Conservation (phyloP, 176 grass and related monocot species). For the Melocanna baccifera region DNA sequence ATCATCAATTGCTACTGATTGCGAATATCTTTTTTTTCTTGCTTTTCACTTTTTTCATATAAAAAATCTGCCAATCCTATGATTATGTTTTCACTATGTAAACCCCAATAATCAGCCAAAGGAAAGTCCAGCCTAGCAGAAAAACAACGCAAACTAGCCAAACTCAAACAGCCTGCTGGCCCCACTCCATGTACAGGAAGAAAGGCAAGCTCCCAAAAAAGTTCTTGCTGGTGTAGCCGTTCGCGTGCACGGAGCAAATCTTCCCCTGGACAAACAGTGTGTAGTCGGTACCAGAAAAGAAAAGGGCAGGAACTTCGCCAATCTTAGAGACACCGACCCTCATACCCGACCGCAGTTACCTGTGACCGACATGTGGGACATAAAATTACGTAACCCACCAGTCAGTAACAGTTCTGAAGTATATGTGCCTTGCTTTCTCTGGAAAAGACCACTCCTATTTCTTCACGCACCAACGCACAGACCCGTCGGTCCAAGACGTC, state of each 20-base stretch:
- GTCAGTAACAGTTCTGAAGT: fast-evolving
- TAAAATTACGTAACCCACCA: fast-evolving
- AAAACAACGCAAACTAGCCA: conserved; percentile 1
- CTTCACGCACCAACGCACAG: neutral
- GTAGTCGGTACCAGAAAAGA: neutral
- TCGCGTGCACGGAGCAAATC: conserved; percentile 15
- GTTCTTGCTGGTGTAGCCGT: neutral
- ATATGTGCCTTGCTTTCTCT: fast-evolving
- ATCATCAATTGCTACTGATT: neutral
- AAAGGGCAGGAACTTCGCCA: neutral
- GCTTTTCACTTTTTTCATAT: neutral
- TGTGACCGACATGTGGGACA: fast-evolving
- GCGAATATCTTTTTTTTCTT: neutral
- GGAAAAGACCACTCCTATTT: neutral
- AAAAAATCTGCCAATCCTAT: neutral
- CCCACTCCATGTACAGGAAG: neutral
- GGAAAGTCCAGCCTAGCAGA: neutral
- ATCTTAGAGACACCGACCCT: fast-evolving
- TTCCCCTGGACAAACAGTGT: neutral
- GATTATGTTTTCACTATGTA: neutral
- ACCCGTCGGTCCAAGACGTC: neutral
- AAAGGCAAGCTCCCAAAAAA: neutral
- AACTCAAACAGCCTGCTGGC: conserved; percentile 19
- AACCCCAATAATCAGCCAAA: neutral
- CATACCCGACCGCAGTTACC: fast-evolving